Percentiles rank a stretch among this genome's conserved stretches.
Conservation (phyloP, 163 green algal species). For the Chloromonas sp. region DNA sequence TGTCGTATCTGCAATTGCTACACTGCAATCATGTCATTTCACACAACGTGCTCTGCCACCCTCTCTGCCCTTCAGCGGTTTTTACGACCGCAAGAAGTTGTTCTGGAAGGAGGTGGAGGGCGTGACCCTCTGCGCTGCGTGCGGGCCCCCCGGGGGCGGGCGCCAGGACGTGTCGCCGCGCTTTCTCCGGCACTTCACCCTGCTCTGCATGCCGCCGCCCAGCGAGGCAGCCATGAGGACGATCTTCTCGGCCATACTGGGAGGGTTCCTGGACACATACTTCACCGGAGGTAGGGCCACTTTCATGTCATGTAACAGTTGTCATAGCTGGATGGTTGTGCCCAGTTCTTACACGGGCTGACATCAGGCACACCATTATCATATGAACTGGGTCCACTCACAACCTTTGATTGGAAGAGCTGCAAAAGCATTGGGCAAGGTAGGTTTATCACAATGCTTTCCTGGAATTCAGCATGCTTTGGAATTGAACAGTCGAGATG, state of each 20-base stretch:
- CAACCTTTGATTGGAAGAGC: no score
- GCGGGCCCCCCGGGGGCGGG: conserved; percentile 60
- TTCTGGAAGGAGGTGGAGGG: conserved; percentile 82
- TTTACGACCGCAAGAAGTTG: conserved; percentile 78
- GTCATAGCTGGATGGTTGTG: no score
- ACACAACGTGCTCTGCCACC: background rate
- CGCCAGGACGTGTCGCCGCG: conserved; percentile 32
- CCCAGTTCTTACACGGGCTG: no score
- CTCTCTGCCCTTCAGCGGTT: conserved; percentile 27
- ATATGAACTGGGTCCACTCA: no score
- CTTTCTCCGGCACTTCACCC: conserved; percentile 69
- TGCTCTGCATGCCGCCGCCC: conserved; percentile 63
- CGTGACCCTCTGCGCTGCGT: conserved; percentile 60
- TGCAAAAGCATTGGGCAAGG: no score
- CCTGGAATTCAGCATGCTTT: no score
- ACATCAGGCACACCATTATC: no score
- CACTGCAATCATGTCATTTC: no score
- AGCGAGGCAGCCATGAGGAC: conserved; percentile 49
- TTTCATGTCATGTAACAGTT: no score
- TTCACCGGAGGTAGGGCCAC: conserved; percentile 44
- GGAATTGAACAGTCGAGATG: no score
- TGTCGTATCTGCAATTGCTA: no score
- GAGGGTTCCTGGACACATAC: conserved; percentile 60
- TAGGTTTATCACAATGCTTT: no score
- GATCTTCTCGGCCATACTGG: conserved; percentile 67